Conservation (phyloP, 2,329 filamentous ascomycete species). For the Aureobasidium sp. region DNA sequence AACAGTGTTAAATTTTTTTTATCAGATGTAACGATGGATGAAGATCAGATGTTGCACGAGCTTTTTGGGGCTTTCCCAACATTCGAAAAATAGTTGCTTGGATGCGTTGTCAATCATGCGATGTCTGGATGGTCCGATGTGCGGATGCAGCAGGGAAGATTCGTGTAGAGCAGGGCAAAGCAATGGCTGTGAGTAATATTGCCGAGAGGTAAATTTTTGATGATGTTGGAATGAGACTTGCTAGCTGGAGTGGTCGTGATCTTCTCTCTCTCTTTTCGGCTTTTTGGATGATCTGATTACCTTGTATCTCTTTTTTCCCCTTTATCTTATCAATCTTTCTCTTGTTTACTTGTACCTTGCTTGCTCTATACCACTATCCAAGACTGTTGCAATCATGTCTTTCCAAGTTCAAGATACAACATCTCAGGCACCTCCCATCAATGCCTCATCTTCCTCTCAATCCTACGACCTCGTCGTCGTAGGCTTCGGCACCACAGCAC, state of each 20-base stretch:
- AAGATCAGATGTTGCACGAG: not conserved
- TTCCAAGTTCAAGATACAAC: slow-evolving; percentile 2
- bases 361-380: not conserved
- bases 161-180: not conserved
- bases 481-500: slow-evolving; percentile 23
- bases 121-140: not conserved
- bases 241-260: too few species aligned
- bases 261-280: too few species aligned
- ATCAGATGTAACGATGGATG: slow-evolving; percentile 5
- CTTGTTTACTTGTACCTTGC: not conserved
- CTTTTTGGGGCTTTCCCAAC: slow-evolving; percentile 2
- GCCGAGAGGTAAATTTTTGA: not conserved
- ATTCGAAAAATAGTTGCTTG: not conserved
- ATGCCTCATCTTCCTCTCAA: not conserved
- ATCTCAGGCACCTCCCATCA: not conserved
- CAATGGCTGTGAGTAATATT: too few species aligned
- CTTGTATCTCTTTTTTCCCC: not conserved
- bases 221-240: not conserved
- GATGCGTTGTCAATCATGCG: not conserved
- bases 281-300: not conserved
- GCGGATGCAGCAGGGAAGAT: not conserved
- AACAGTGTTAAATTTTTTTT: not conserved
- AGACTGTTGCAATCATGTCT: not conserved
- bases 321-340: slow-evolving; percentile 12
- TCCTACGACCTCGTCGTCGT: slow-evolving; percentile 22